Evolutionary conservation across 164 flowering plant species (phyloP), one percentile per base, ranked within the genome.

Genomic region (Tetrastigma voinierianum): DNA sequence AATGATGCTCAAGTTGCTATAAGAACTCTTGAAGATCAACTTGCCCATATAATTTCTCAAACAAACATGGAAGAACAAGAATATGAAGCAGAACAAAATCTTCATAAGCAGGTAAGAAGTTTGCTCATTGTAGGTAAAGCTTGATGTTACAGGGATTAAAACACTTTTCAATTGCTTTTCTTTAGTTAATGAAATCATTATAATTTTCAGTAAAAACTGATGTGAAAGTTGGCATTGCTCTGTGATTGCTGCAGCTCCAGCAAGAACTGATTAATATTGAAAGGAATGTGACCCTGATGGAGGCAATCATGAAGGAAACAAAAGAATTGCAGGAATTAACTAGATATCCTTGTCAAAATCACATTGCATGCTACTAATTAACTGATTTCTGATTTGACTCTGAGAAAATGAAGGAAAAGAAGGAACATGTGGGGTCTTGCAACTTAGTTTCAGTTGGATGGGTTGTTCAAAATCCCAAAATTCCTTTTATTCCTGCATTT

Each of bases 281-380:
- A 61, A 82, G 70, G 72, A 77, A 77, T 70, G 77, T 77, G 19
- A 59, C 69, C 18, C 64, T 89, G 74, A 72, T 86, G 72, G 86
- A 86, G 67, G 72, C 65, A 51, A 58, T 87, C 19, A 54, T 67
- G 72, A 70, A 84, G 67, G 84, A 73, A 76, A 81, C 72, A 65
- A 78, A 70, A 72, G 86, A 80, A 65, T 52, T 87, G 79, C 80
- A 83, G 76, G 86, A 81, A 20, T 59, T 89, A 48, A 75, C 83
- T 17, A 81, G 74, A 89, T 91, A 86, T 87, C 93, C 95, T 84
- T 70, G 1, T 51, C 18, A 56, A 25, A 8, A 17, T 48, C 48
- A 21, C 20, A 15, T 15, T 14, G 25, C 18, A 0, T 21, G 24
- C 43, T 19, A 14, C 23, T 56, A 25, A n/a, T 19, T 55, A 4